Conservation (phyloP, 2,329 filamentous ascomycete species). For the Cryphonectria carpinicola region DNA sequence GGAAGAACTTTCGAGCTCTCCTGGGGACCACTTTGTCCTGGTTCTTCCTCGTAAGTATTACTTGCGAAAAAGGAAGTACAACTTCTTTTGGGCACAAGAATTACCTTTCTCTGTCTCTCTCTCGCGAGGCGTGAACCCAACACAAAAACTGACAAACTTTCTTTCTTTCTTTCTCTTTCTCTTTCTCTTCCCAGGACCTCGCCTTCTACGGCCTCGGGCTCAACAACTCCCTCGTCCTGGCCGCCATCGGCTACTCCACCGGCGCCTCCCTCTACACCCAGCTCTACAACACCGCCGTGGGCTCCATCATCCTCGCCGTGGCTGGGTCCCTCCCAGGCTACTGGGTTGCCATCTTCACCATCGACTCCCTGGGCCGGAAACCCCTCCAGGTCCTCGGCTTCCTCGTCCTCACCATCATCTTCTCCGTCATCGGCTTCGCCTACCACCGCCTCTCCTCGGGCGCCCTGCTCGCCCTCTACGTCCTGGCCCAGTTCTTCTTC, state of each 20-base stretch:
- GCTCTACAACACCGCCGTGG: slow-evolving; percentile 73
- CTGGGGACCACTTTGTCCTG: slow-evolving; percentile 79
- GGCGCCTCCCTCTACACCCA: slow-evolving; percentile 68
- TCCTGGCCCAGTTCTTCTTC: slow-evolving; percentile 69
- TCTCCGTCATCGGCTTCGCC: slow-evolving; percentile 65
- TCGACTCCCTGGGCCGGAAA: slow-evolving; percentile 78
- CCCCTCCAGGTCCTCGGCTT: slow-evolving; percentile 72
- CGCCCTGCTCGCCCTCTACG: slow-evolving; percentile 63
- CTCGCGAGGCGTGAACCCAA: neutral
- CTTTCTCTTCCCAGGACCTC: slow-evolving; percentile 52
- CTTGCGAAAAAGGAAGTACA: no score
- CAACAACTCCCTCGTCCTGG: slow-evolving; percentile 75
- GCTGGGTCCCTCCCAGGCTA: slow-evolving; percentile 81
- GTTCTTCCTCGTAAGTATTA: slow-evolving; percentile 67
- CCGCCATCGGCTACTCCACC: slow-evolving; percentile 71
- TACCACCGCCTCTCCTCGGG: slow-evolving; percentile 53
- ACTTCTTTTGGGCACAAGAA: no score
- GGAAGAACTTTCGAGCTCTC: slow-evolving; percentile 72
- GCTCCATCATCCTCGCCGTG: slow-evolving; percentile 76
- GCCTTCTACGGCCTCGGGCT: slow-evolving; percentile 73
- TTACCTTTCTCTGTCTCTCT: no score
- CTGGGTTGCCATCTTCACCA: slow-evolving; percentile 73
- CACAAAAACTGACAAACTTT: neutral
- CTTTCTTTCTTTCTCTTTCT: neutral
- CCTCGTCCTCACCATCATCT: slow-evolving; percentile 62